Conservation (phyloP, 148 eudicot species). For the Heliamphora exappendiculata region DNA sequence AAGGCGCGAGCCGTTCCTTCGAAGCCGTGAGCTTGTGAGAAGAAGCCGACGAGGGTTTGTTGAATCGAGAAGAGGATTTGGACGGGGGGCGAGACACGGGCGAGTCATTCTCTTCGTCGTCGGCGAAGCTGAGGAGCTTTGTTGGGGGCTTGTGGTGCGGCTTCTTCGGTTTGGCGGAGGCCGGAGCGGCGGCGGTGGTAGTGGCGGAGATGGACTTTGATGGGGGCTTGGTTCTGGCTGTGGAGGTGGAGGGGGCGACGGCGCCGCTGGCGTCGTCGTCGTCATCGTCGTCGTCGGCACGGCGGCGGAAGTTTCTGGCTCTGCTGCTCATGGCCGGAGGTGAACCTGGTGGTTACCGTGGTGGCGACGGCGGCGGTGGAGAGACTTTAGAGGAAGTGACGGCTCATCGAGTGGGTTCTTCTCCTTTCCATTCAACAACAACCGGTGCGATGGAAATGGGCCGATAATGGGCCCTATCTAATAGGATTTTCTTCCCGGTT, state of each 20-base stretch:
- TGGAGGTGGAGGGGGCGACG: conserved; percentile 16
- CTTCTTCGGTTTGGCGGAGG: conserved; percentile 36
- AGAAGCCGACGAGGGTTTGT: conserved; percentile 35
- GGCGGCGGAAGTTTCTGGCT: conserved; percentile 75
- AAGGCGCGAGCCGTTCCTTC: conserved; percentile 42
- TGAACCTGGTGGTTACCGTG: neutral
- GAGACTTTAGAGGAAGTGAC: neutral
- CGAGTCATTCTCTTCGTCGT: conserved; percentile 56
- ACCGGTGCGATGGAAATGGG: too few relatives aligned
- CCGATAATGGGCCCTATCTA: too few relatives aligned
- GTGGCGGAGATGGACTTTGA: conserved; percentile 14
- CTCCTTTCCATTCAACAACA: too few relatives aligned
- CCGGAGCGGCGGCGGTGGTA: conserved; percentile 19
- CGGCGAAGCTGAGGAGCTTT: conserved; percentile 73
- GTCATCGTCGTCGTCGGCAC: conserved; percentile 39
- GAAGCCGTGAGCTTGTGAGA: conserved; percentile 49
- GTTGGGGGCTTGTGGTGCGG: conserved; percentile 25
- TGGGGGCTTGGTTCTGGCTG: conserved; percentile 7
- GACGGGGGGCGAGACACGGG: conserved; percentile 36
- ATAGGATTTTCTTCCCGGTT: too few relatives aligned
- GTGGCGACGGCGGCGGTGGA: neutral
- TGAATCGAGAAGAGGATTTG: conserved; percentile 26
- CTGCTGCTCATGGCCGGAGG: conserved; percentile 28
- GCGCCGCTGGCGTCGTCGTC: conserved; percentile 29
- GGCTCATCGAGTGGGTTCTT: neutral